These are phyloP conservation scores for Eutrema heterophyllum DNA, from an alignment of 345 rosid species.

Conservation along the genomic window DNA sequence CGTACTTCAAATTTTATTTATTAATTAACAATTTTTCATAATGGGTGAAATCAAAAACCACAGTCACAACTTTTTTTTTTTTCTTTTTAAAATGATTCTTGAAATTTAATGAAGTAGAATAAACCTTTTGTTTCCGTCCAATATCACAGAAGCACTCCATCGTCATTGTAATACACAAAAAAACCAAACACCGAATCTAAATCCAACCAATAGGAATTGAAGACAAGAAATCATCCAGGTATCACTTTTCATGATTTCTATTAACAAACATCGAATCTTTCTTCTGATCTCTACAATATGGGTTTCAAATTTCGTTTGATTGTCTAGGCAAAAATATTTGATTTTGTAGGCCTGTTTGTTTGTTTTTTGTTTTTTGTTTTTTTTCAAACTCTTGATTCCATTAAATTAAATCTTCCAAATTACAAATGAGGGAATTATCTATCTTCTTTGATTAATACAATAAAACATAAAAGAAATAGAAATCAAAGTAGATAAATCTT, in stretches of 20 bases:
- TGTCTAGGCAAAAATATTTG: not conserved
- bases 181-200: conserved; percentile 7
- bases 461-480: no score
- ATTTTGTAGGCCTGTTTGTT: not conserved
- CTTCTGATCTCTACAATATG: not conserved
- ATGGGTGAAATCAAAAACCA: not conserved
- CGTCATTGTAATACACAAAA: not conserved
- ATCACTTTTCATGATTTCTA: not conserved
- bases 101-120: not conserved
- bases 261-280: not conserved
- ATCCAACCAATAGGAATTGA: conserved; percentile 11
- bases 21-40: not conserved
- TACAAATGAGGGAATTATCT: no score
- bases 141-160: conserved; percentile 13
- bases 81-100: not conserved
- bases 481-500: no score
- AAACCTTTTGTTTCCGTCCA: not conserved
- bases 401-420: no score
- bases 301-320: not conserved
- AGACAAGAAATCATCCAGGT: conserved; percentile 21
- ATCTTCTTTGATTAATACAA: no score
- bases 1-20: not conserved
- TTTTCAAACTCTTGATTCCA: no score
- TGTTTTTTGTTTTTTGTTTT: no score
- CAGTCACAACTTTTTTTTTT: not conserved